Evolutionary conservation across 371 early-diverging fungal genomes (phyloP).

Genomic region (Mucor lusitanicus): DNA sequence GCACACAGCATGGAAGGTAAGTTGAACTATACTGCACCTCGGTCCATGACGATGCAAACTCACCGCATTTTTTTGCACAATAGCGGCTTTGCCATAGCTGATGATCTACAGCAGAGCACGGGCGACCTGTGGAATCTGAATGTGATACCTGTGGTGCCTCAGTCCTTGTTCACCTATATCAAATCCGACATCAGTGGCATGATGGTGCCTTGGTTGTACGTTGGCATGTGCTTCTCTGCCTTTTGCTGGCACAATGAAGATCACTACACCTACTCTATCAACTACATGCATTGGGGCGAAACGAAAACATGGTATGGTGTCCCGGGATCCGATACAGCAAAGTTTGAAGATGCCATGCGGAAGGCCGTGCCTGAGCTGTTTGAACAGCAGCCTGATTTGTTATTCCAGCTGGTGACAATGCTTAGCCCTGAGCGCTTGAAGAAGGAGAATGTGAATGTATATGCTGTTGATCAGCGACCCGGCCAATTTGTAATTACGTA

Average conservation of each 20-base stretch:
- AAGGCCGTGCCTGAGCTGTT: constrained; percentile 87
- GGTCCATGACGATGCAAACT: not conserved
- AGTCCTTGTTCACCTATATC: constrained; percentile 87
- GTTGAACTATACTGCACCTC: not conserved
- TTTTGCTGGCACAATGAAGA: constrained; percentile 99
- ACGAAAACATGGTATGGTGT: constrained; percentile 98
- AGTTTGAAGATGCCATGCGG: constrained; percentile 86
- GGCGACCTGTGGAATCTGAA: constrained; percentile 87
- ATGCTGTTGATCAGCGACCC: constrained; percentile 86
- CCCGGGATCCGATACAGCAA: constrained; percentile 79
- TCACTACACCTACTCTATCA: constrained; percentile 94
- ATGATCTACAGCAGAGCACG: constrained; percentile 36
- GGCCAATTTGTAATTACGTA: constrained; percentile 96
- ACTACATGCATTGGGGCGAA: constrained; percentile 96
- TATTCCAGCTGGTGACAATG: constrained; percentile 93
- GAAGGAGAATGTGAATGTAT: constrained; percentile 76
- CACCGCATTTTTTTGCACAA: not conserved
- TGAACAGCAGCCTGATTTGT: constrained; percentile 86
- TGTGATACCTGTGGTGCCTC: constrained; percentile 77
- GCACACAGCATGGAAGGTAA: constrained; percentile 88
- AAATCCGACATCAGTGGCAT: constrained; percentile 91
- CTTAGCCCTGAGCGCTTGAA: constrained; percentile 80
- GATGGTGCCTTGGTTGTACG: constrained; percentile 97
- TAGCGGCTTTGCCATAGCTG: constrained; percentile 26
- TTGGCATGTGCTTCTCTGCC: constrained; percentile 95